Base-by-base conservation (phyloP, 768 basidiomycete genomes). In the Paxillus ammoniavirescens region DNA sequence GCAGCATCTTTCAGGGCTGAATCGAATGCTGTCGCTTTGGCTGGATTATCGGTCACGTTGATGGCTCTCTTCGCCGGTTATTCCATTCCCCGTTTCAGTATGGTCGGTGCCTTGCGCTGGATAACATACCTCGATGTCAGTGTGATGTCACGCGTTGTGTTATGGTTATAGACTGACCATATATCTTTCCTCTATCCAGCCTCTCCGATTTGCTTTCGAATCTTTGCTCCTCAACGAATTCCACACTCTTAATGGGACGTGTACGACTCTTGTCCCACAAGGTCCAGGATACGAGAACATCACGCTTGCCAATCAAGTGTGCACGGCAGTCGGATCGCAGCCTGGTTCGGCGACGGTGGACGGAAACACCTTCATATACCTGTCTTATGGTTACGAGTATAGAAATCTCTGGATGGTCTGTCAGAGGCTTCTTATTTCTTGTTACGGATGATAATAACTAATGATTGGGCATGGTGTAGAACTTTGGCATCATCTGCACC, bases 1-100 rank as follows among this genome's bases (percentile, higher is more conserved):
- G 82, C 85, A 1, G 82, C 86, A 0, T 73, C 72, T 13, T 82
- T 83, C 61, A 72, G 72, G 36, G 68, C 72, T 15, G 78, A 80
- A 41, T 77, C 84, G 0, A 76, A 79, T 0, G 85, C 87, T 8
- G 52, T 70, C 42, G 63, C 72, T 3, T 38, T 67, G 1, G 61
- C 70, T 0, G 70, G 63, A 5, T 41, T 77, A 52, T 50, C 67
- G 50, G 65, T 75, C 35, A 65, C 78, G 49, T 66, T 69, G 15
- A 60, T 75, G 53, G 61, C 74, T 47, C 72, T 79, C 58, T 77
- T 73, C 60, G 75, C 69, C n/a, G 79, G 68, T 18, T 80, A 73
- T 56, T 65, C 65, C 17, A 74, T 69, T 43, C 68, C 73, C 1
- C 5, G 18, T 0, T 12, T 2, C 2, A 42, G 50, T 12, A 62